phyloP scores from a whole-genome alignment of 2,329 filamentous ascomycete genomes.

The Scytalidium lignicola region DNA sequence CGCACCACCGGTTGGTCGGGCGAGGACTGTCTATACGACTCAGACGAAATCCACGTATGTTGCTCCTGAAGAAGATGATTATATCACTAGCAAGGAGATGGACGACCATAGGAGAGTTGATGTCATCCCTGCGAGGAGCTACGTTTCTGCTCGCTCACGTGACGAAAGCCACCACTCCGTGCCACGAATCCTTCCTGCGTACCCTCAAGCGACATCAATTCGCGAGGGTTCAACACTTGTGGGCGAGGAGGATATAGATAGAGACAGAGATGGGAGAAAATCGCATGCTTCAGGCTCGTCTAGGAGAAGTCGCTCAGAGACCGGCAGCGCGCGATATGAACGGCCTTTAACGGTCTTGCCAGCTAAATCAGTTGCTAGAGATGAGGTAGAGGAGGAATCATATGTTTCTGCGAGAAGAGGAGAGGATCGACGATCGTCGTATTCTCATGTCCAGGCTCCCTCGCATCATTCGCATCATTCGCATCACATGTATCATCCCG shows the following conservation, averaged over 20 bases:
- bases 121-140: conserved; percentile 10
- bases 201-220: not conserved
- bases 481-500: no score
- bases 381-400: not conserved
- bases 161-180: not conserved
- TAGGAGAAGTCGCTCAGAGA: conserved; percentile 3
- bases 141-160: conserved; percentile 1
- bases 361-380: not conserved
- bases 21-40: not conserved
- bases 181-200: not conserved
- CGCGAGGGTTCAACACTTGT: not conserved
- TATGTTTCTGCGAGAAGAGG: not conserved
- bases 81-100: not conserved
- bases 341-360: conserved; percentile 8
- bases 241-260: not conserved
- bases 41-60: not conserved
- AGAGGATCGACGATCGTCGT: not conserved
- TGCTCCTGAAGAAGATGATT: not conserved
- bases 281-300: not conserved
- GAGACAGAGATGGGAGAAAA: not conserved
- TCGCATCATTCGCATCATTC: no score
- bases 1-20: conserved; percentile 31
- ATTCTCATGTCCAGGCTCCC: no score
- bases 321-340: conserved; percentile 2
- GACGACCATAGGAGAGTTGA: not conserved